Base-by-base conservation (phyloP, 148 eudicot genomes). In the Agrostemma githago region DNA sequence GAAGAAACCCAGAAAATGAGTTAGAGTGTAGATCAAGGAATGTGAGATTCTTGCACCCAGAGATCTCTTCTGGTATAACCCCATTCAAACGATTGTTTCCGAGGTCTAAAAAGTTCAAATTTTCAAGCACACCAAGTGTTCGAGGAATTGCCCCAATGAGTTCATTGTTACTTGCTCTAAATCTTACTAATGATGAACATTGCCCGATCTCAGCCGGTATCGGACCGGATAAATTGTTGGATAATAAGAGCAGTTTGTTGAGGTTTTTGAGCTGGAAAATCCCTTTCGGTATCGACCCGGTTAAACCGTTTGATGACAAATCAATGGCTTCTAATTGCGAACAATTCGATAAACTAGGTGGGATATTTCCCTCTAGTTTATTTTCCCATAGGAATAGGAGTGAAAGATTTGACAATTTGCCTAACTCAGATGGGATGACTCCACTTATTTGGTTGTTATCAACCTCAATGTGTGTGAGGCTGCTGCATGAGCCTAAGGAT, bases 371-470 rank as follows among this genome's bases (percentile, higher is more conserved):
- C 60, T 87, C 90, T 6, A 93, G 80, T 8, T 73, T 89, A 78
- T 93, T 93, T 48, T 91, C 88, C 98, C 98, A 93, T 15, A 93
- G 66, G 57, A 87, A 93, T 15, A 93, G 72, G 21, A 91, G 71
- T 0, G 91, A 73, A 26, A 93, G 81, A 68, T 93, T 91, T 19
- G 20, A 26, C 3, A 93, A 66, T 40, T 82, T 84, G 2, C 98
- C 97, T 38, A 93, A 82, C 72, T 91, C 95, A 3, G 77, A 26
- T 20, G 98, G 98, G 17, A 93, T 91, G 0, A 80, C 34, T 51
- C 98, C 98, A 21, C 79, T 85, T 76, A 93, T 39, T 68, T 88
- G 89, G 43, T 93, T 93, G 86, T 93, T 93, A 37, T 93, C 98
- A 9, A 93, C 87, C 79, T 91, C 97, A 17, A 93, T 86, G 59